phyloP scores from a whole-genome alignment of 768 basidiomycete species.

The Hortiboletus flavorubellus region DNA sequence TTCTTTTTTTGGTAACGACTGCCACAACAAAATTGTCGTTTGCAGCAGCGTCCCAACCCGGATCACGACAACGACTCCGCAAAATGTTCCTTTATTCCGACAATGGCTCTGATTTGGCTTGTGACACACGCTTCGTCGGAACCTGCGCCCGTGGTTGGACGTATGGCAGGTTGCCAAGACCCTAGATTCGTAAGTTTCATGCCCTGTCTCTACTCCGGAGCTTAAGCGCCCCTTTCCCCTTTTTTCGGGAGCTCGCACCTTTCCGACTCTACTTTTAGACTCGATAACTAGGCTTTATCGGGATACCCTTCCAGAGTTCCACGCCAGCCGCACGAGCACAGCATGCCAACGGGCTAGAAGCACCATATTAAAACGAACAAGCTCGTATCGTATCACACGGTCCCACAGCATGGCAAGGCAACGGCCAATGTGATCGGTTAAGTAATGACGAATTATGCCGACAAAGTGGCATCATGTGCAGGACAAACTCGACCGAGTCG shows the following conservation, averaged over 20 bases:
- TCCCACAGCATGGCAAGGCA: constrained; percentile 19
- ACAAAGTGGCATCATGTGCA: constrained; percentile 1
- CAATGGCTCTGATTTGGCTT: too few species aligned
- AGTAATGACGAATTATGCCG: neutral
- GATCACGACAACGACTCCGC: neutral
- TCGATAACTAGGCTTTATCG: constrained; percentile 8
- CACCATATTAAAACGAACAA: constrained; percentile 15
- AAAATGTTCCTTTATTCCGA: too few species aligned
- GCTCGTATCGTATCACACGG: constrained; percentile 8
- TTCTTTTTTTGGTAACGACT: neutral
- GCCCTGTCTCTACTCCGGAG: constrained; percentile 24
- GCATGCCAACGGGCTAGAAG: constrained; percentile 19
- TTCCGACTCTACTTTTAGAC: constrained; percentile 5
- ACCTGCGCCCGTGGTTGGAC: neutral
- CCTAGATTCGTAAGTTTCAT: constrained; percentile 21
- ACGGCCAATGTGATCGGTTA: neutral
- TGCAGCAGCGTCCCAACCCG: neutral
- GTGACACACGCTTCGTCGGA: too few species aligned
- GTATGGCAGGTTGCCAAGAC: constrained; percentile 2
- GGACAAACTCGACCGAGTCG: neutral
- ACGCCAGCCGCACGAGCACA: constrained; percentile 16
- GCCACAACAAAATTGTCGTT: neutral
- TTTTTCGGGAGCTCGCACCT: constrained; percentile 15
- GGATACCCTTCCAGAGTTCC: neutral
- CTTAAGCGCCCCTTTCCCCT: constrained; percentile 29